phyloP scores from a whole-genome alignment of 257 asterid species.

The Nicotiana noctiflora region DNA sequence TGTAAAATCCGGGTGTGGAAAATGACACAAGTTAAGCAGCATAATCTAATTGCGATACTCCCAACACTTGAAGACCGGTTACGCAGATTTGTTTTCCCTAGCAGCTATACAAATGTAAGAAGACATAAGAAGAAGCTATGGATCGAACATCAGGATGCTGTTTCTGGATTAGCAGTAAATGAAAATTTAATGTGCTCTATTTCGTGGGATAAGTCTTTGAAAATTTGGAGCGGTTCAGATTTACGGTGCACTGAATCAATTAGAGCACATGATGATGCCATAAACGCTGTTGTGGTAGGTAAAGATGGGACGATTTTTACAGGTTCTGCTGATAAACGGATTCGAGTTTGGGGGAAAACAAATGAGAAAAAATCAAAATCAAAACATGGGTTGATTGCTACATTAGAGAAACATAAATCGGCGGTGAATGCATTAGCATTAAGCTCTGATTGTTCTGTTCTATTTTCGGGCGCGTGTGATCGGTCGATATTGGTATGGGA shows the following conservation, averaged over 20 bases:
- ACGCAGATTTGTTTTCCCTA: conserved; percentile 38
- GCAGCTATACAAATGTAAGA: conserved; percentile 47
- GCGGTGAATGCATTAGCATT: conserved; percentile 73
- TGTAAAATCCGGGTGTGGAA: conserved; percentile 70
- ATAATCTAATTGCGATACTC: conserved; percentile 46
- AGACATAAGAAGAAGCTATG: conserved; percentile 61
- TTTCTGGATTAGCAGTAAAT: conserved; percentile 44
- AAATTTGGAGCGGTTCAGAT: conserved; percentile 40
- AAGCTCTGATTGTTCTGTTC: conserved; percentile 49
- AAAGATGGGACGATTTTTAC: conserved; percentile 51
- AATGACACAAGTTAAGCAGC: conserved; percentile 22
- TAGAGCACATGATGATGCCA: conserved; percentile 82
- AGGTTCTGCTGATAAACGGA: conserved; percentile 70
- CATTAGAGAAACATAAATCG: conserved; percentile 69
- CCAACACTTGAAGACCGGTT: conserved; percentile 59
- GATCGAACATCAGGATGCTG: conserved; percentile 74
- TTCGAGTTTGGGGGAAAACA: conserved; percentile 56
- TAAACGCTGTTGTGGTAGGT: conserved; percentile 51
- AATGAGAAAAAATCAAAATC: conserved; percentile 17
- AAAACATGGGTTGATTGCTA: conserved; percentile 31
- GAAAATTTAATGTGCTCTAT: conserved; percentile 29
- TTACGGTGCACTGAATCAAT: conserved; percentile 49
- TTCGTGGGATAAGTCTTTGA: conserved; percentile 74
- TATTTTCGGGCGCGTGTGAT: conserved; percentile 81
- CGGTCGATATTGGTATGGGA: conserved; percentile 95